Evolutionary conservation across 1,284 basidiomycete species (phyloP), one percentile per base, ranked within the genome.

Genomic region (Stygiomarasmius scandens): DNA sequence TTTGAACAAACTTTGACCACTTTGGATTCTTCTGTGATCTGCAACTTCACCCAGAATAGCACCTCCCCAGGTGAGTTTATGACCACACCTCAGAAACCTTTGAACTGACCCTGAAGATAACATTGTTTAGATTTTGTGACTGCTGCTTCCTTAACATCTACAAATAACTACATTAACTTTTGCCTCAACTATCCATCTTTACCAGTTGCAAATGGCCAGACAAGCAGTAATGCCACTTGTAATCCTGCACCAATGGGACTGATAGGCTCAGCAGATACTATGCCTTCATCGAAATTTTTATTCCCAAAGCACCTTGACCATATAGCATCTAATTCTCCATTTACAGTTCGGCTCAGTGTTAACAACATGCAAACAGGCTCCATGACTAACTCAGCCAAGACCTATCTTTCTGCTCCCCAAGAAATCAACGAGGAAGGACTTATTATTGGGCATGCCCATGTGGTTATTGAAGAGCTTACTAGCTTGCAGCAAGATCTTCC

Each of bases 401-500:
- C 32, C 14, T 57, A 38, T 27, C 5, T 57, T n/a, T 43, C 55
- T 47, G 55, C 55, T 25, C 55, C 55, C 2, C 55, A 57, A 25
- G 24, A 52, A 32, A 3, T 57, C 20, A 25, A 52, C 43, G 1
- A 32, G 20, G 23, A 43, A 2, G 63, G 63, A 9, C 47, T 20
- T 1, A 50, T 64, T 14, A 24, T 56, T 5, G 63, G 63, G 0
- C 54, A 62, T 38, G 47, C 59, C 1, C 56, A 60, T 24, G 50
- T 62, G 8, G 61, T 64, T 32, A 58, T 64, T 19, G 61, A 64
- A 24, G 43, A 44, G 2, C 44, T 62, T 29, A 32, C 47, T 3
- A 49, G 52, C 2, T 29, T 59, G 23, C 52, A 55, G 8, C 61
- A 64, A 34, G 60, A 54, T 9, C 59, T 12, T 14, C 49, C 36